Evolutionary conservation across 2,329 filamentous ascomycete species (phyloP).

Genomic region (Trichoderma afroharzianum): DNA sequence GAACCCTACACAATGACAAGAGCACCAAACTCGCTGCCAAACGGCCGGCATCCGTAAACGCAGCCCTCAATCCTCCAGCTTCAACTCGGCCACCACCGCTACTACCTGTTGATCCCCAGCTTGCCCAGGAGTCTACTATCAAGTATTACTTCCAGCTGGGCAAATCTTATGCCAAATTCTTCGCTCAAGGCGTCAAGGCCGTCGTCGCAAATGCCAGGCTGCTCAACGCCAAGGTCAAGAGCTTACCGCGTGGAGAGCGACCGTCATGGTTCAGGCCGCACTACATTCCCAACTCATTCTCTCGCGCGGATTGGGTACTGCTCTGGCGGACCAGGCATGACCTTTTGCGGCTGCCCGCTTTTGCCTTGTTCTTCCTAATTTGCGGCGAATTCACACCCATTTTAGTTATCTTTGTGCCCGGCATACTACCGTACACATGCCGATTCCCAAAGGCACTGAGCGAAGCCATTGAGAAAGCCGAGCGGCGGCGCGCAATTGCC

Average conservation of each 20-base stretch:
- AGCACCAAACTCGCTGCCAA: slow-evolving; percentile 22
- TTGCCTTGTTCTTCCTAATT: slow-evolving; percentile 69
- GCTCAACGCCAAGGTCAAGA: slow-evolving; percentile 41
- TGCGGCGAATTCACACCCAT: slow-evolving; percentile 86
- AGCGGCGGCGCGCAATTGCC: slow-evolving; percentile 48
- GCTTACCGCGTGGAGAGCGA: slow-evolving; percentile 52
- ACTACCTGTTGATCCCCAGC: slow-evolving; percentile 52
- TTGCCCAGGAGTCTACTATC: slow-evolving; percentile 25
- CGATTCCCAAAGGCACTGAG: slow-evolving; percentile 73
- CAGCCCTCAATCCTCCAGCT: slow-evolving; percentile 64
- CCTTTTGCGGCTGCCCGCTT: slow-evolving; percentile 71
- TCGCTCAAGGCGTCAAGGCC: slow-evolving; percentile 77
- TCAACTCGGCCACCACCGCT: slow-evolving; percentile 71
- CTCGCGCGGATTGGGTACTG: slow-evolving; percentile 69
- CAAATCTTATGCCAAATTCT: slow-evolving; percentile 77
- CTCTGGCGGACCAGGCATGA: slow-evolving; percentile 67
- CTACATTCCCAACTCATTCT: slow-evolving; percentile 37
- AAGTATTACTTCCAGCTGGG: slow-evolving; percentile 60
- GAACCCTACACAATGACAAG: slow-evolving; percentile 24
- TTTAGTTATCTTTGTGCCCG: slow-evolving; percentile 66
- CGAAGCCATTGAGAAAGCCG: slow-evolving; percentile 51
- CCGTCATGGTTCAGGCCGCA: slow-evolving; percentile 38
- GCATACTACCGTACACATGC: slow-evolving; percentile 75
- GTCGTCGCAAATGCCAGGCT: slow-evolving; percentile 64
- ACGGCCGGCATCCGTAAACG: slow-evolving; percentile 28